Percentiles rank a stretch among this genome's conserved stretches.
Evolutionary conservation across 1,284 basidiomycete species (phyloP).

Genomic region (Marasmius tenuissimus): DNA sequence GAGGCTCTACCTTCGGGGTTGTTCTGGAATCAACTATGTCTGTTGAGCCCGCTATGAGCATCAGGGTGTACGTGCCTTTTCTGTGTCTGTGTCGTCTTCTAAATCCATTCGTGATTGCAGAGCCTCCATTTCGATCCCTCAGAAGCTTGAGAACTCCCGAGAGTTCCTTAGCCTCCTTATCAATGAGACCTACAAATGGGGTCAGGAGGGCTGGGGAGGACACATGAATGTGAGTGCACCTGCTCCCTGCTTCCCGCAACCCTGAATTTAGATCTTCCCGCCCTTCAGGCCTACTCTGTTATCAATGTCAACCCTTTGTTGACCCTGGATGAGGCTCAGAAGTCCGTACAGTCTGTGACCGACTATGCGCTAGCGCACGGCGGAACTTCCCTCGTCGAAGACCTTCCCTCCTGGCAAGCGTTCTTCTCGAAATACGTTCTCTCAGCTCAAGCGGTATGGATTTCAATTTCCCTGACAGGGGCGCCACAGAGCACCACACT

Average conservation of each 20-base stretch:
- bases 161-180: constrained; percentile 32
- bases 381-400: constrained; percentile 30
- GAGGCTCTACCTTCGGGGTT: constrained; percentile 38
- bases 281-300: background rate
- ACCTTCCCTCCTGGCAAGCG: constrained; percentile 27
- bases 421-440: constrained; percentile 26
- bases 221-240: constrained; percentile 34
- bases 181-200: constrained; percentile 39
- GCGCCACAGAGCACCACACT: background rate
- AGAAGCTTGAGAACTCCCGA: constrained; percentile 17
- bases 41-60: constrained; percentile 32
- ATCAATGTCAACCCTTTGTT: constrained; percentile 29
- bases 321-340: constrained; percentile 24
- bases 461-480: background rate
- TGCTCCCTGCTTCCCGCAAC: constrained; percentile 18
- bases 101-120: constrained; percentile 13
- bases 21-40: constrained; percentile 34
- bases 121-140: constrained; percentile 14
- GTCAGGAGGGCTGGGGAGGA: constrained; percentile 54
- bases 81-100: constrained; percentile 21
- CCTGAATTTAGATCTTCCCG: background rate
- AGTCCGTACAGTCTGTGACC: constrained; percentile 28
- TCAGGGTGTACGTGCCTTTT: constrained; percentile 23
- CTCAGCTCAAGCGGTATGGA: constrained; percentile 3
- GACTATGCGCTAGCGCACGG: constrained; percentile 29